Evolutionary conservation across 805 yeast species (phyloP).

Genomic region (Saccharomyces eubayanus): DNA sequence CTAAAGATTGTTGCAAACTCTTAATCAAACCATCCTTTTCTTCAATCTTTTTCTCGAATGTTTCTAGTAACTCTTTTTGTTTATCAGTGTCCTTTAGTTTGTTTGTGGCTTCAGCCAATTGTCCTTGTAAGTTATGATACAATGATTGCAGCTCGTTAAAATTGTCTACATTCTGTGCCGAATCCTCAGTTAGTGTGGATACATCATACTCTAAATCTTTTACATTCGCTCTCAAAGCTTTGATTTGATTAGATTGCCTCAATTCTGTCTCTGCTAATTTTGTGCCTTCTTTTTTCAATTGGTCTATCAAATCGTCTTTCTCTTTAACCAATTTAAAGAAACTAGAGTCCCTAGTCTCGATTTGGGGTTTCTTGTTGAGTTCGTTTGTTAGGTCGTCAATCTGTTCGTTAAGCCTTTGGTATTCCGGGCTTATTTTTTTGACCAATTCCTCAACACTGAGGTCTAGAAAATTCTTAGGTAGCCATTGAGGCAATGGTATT

Average conservation of each 20-base stretch:
- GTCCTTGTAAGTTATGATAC: constrained; percentile 10
- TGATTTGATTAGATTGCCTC: constrained; percentile 56
- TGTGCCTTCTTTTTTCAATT: constrained; percentile 69
- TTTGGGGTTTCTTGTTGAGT: not conserved
- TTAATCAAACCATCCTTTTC: constrained; percentile 20
- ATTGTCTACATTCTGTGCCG: constrained; percentile 18
- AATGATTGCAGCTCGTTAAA: constrained; percentile 24
- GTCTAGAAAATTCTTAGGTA: not conserved
- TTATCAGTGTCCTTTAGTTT: not conserved
- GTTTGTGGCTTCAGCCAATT: constrained; percentile 2
- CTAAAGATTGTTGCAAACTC: constrained; percentile 8
- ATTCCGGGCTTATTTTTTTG: constrained; percentile 7
- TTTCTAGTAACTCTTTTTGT: constrained; percentile 6
- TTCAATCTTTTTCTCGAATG: constrained; percentile 16
- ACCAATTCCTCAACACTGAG: constrained; percentile 1
- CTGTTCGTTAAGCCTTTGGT: constrained; percentile 1
- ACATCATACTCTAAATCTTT: constrained; percentile 20
- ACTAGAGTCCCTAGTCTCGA: constrained; percentile 11
- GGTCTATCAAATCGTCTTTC: constrained; percentile 51
- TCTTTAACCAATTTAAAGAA: constrained; percentile 22
- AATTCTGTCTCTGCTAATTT: constrained; percentile 64
- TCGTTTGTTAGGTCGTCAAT: not conserved
- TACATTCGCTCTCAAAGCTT: constrained; percentile 46
- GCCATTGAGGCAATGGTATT: not conserved
- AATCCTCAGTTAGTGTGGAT: constrained; percentile 18